Evolutionary conservation across 1,284 basidiomycete species (phyloP), one percentile per base, ranked within the genome.

Genomic region (Coniferiporia sulphurascens): DNA sequence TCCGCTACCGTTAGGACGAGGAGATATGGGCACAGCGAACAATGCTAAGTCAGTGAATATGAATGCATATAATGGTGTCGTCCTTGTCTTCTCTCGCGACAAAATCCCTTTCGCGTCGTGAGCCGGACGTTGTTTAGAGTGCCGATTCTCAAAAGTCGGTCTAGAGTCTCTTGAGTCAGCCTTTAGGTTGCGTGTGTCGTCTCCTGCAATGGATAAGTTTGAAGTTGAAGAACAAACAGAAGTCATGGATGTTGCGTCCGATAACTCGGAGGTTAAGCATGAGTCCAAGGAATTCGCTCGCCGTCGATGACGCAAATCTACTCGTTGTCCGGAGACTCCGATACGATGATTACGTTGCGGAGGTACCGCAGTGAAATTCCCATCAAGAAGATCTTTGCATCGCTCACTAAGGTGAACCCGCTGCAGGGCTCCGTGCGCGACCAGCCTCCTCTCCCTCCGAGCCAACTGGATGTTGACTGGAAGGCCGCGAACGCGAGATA

Each of bases 381-480:
- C 41, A 32, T 61, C 58, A 8, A 59, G 19, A 1, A 12, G 10
- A 36, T 55, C 45, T 15, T 44, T 54, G 36, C 46, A 19, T 5
- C 46, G 36, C 21, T 61, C 59, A 15, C 55, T 57, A 17, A 61
- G 36, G 38, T 61, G 59, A 19, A 61, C 51, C 13, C 59, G 49
- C 35, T 57, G 66, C 9, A 91, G 71, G 3, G 75, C 69, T 5
- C 91, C 92, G 64, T 88, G 85, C 57, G 81, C 81, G 19, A 94
- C 73, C 3, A 95, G 76, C 44, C 85, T 76, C 19, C 93, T 81
- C 61, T 91, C 89, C 36, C 91, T 79, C 38, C 76, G 76, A 1
- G 87, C 85, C 4, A 95, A 74, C 38, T 75, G 71, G 32, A 75
- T 72, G 1, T 74, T 65, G 5, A 72, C 59, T 0, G 85, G 81